A percentile compares a stretch with the other conserved stretches of the same genome.
Evolutionary conservation across 2,329 filamentous ascomycete genomes (phyloP).

Genomic region (Colletotrichum brevisporum): DNA sequence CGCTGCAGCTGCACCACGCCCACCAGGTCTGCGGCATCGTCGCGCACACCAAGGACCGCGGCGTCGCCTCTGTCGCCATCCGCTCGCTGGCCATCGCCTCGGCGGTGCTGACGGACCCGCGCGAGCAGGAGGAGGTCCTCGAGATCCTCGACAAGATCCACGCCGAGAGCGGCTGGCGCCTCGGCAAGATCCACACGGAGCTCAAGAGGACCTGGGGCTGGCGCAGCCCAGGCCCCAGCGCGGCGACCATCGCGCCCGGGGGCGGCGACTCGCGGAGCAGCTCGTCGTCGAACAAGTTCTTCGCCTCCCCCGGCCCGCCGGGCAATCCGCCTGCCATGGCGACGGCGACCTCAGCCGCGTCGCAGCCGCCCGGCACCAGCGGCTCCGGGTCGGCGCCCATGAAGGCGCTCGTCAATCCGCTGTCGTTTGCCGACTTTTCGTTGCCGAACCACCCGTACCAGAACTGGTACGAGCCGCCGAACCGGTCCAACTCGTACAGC

Average conservation of each 20-base stretch:
- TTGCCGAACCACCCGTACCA: conserved; percentile 86
- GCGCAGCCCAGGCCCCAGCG: conserved; percentile 46
- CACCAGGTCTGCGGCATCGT: conserved; percentile 91
- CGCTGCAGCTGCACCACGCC: conserved; percentile 80
- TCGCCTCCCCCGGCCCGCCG: conserved; percentile 1
- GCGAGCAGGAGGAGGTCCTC: conserved; percentile 86
- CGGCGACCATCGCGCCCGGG: neutral
- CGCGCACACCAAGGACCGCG: conserved; percentile 85
- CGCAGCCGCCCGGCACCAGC: conserved; percentile 48
- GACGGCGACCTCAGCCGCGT: conserved; percentile 42
- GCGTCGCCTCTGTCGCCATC: conserved; percentile 83
- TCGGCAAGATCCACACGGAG: conserved; percentile 79
- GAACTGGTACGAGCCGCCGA: conserved; percentile 83
- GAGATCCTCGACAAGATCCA: conserved; percentile 82
- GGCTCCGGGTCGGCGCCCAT: conserved; percentile 45
- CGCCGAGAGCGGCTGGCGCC: conserved; percentile 83
- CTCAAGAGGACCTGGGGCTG: conserved; percentile 86
- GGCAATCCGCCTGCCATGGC: conserved; percentile 37
- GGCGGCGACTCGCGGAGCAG: conserved; percentile 33
- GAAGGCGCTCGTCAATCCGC: conserved; percentile 72
- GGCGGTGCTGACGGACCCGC: conserved; percentile 75
- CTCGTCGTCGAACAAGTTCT: conserved; percentile 1
- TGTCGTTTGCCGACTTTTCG: conserved; percentile 82
- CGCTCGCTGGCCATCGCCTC: conserved; percentile 85
- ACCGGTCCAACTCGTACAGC: conserved; percentile 50